phyloP scores from a whole-genome alignment of 2,329 filamentous ascomycete genomes.

The Penicillium italicum region DNA sequence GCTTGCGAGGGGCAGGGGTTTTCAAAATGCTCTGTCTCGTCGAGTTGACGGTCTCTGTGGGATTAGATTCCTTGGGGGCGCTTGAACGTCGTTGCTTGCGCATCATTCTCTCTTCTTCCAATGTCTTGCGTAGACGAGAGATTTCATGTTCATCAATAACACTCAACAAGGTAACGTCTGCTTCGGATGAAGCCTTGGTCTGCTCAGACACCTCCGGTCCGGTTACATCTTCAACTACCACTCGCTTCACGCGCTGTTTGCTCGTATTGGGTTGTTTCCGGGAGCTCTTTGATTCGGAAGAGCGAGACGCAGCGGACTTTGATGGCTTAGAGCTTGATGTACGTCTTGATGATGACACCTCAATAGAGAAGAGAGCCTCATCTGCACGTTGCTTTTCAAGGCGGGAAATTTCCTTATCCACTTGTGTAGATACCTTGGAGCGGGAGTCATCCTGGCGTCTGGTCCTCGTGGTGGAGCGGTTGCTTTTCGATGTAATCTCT shows the following conservation, averaged over 20 bases:
- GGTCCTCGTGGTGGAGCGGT: conserved; percentile 26
- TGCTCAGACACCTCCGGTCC: conserved; percentile 33
- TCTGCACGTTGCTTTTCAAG: conserved; percentile 39
- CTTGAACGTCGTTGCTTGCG: conserved; percentile 40
- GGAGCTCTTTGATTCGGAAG: conserved; percentile 19
- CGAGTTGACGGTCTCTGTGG: conserved; percentile 40
- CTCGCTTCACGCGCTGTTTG: conserved; percentile 41
- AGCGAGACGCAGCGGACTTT: conserved; percentile 18
- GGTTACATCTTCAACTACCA: conserved; percentile 35
- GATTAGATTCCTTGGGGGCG: conserved; percentile 29
- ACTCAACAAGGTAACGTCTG: conserved; percentile 52
- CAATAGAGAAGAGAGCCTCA: conserved; percentile 38
- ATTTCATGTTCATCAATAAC: conserved; percentile 52
- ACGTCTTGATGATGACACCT: conserved; percentile 27
- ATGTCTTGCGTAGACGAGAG: conserved; percentile 50
- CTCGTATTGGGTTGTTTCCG: conserved; percentile 37
- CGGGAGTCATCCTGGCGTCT: conserved; percentile 29
- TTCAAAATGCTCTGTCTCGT: conserved; percentile 39
- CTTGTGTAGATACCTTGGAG: conserved; percentile 32
- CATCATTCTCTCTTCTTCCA: conserved; percentile 54
- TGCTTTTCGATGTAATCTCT: conserved; percentile 30
- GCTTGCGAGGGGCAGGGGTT: conserved; percentile 48
- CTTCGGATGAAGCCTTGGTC: conserved; percentile 26
- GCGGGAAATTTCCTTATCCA: conserved; percentile 36
- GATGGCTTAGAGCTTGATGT: conserved; percentile 20